Percentiles rank a stretch among this genome's conserved stretches.
Evolutionary conservation across 164 flowering plant genomes (phyloP).

Genomic region (Pachysandra terminalis): DNA sequence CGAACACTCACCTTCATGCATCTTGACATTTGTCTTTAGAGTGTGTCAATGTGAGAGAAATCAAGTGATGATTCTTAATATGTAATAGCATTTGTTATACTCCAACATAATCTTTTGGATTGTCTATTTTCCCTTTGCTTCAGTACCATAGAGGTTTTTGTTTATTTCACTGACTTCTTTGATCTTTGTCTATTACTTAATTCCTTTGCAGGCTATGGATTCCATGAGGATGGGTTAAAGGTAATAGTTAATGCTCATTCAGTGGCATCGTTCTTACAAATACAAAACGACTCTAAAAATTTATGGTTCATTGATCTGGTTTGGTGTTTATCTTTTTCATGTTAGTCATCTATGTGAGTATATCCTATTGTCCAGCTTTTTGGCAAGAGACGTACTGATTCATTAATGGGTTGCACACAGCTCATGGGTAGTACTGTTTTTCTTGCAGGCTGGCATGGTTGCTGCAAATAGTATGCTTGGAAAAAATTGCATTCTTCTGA

Average conservation of each 20-base stretch:
- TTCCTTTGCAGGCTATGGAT: slow-evolving; percentile 70
- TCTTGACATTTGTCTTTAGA: neutral
- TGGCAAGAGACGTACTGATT: neutral
- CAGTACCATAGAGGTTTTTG: neutral
- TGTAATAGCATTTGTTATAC: neutral
- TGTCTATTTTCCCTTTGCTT: neutral
- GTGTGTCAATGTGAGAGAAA: neutral
- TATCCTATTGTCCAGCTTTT: neutral
- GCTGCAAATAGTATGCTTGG: slow-evolving; percentile 68
- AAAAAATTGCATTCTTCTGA: slow-evolving; percentile 32
- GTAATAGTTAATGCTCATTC: slow-evolving; percentile 23
- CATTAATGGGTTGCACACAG: neutral
- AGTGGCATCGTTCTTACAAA: no score
- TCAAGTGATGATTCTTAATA: neutral
- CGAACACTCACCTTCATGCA: no score
- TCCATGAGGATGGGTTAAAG: slow-evolving; percentile 95
- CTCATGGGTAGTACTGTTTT: slow-evolving; percentile 6
- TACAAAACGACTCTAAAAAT: no score
- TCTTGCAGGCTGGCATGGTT: slow-evolving; percentile 68
- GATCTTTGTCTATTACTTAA: neutral
- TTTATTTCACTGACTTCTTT: neutral
- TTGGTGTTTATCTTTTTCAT: neutral
- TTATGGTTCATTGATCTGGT: neutral
- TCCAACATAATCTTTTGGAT: no score
- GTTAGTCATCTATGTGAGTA: neutral